phyloP scores from a whole-genome alignment of 164 flowering plant species.

The Paratinospora sagittata region DNA sequence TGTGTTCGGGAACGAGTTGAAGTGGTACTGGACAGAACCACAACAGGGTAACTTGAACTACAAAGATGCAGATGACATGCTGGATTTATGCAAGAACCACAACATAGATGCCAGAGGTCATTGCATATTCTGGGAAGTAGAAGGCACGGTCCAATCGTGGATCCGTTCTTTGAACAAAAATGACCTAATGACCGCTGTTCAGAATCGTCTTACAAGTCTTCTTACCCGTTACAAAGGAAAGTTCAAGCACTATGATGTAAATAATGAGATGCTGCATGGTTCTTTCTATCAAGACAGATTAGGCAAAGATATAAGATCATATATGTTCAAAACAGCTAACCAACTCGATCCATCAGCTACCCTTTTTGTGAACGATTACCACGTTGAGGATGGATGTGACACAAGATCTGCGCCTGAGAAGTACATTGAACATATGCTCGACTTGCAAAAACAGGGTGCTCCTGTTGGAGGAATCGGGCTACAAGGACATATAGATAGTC shows the following conservation, averaged over 20 bases:
- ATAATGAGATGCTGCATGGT: conserved; percentile 94
- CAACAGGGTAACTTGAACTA: conserved; percentile 81
- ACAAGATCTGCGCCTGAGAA: conserved; percentile 70
- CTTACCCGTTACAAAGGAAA: conserved; percentile 78
- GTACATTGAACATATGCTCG: conserved; percentile 68
- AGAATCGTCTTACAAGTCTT: conserved; percentile 68
- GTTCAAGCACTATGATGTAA: conserved; percentile 88
- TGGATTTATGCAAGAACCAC: conserved; percentile 48
- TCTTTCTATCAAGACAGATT: conserved; percentile 74
- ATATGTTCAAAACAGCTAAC: conserved; percentile 79
- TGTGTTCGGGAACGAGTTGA: conserved; percentile 89
- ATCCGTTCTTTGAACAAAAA: conserved; percentile 40
- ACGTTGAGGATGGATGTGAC: conserved; percentile 83
- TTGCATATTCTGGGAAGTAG: conserved; percentile 96
- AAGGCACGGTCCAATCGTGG: conserved; percentile 66
- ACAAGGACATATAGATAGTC: conserved; percentile 85
- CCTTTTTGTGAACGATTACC: conserved; percentile 87
- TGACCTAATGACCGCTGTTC: conserved; percentile 65
- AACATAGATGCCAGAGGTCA: conserved; percentile 73
- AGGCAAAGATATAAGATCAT: conserved; percentile 63
- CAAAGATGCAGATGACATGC: conserved; percentile 77
- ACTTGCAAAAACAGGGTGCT: conserved; percentile 78
- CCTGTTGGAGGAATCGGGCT: conserved; percentile 88
- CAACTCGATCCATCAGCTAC: conserved; percentile 69
- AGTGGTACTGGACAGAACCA: conserved; percentile 90